Conservation (phyloP, 2,329 filamentous ascomycete genomes). For the Plenodomus tracheiphilus region DNA sequence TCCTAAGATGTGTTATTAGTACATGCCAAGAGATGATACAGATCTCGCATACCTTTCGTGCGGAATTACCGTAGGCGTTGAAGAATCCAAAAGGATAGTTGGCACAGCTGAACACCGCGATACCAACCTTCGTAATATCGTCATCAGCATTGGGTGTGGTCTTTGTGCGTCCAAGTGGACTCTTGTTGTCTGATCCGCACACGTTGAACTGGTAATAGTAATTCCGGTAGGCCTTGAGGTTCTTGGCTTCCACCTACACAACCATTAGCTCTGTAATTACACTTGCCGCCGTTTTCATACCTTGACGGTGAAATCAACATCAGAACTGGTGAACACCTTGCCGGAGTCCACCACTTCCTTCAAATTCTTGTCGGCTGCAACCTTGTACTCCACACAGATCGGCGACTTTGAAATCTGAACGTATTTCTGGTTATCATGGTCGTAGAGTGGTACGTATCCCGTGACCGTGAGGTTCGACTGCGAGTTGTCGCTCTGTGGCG, state of each 20-base stretch:
- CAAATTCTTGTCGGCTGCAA: slow-evolving; percentile 56
- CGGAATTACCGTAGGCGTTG: slow-evolving; percentile 51
- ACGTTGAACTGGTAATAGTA: slow-evolving; percentile 74
- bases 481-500: slow-evolving; percentile 47
- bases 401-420: slow-evolving; percentile 60
- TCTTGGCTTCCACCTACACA: slow-evolving; percentile 64
- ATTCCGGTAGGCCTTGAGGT: slow-evolving; percentile 64
- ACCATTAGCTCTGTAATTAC: slow-evolving; percentile 11
- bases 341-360: slow-evolving; percentile 57
- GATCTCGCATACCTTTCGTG: slow-evolving; percentile 30
- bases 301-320: slow-evolving; percentile 77
- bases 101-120: slow-evolving; percentile 72
- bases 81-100: slow-evolving; percentile 56
- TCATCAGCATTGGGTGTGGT: slow-evolving; percentile 64
- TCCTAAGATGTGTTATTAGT: slow-evolving; percentile 34
- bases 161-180: slow-evolving; percentile 69
- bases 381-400: slow-evolving; percentile 68
- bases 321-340: slow-evolving; percentile 68
- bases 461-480: slow-evolving; percentile 56
- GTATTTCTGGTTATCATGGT: slow-evolving; percentile 58
- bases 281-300: slow-evolving; percentile 37
- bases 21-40: no score
- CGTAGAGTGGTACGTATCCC: slow-evolving; percentile 58
- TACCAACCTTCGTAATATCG: slow-evolving; percentile 59
- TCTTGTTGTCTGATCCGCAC: slow-evolving; percentile 64